These are phyloP conservation scores for Crithidia bombi DNA, from an alignment of 208 protist species.

Conservation along the genomic window DNA sequence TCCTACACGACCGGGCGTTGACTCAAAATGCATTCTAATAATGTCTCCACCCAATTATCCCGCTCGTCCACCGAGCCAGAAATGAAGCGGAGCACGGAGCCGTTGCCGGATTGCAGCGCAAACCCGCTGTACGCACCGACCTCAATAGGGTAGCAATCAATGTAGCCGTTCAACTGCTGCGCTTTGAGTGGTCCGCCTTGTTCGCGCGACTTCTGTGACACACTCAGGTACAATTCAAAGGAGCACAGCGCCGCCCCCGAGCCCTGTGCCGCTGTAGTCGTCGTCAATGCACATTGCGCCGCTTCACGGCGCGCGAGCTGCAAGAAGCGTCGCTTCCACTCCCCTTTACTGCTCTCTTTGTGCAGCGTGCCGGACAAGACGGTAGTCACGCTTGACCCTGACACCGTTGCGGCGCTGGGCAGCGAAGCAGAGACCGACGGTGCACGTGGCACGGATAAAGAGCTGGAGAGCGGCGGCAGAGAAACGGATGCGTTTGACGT, in stretches of 20 bases:
- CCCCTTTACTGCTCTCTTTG: conserved; percentile 22
- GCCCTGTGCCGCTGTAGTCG: not conserved
- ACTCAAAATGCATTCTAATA: conserved; percentile 44
- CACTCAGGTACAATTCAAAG: conserved; percentile 14
- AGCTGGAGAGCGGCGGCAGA: conserved; percentile 7
- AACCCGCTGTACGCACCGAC: conserved; percentile 8
- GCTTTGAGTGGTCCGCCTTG: conserved; percentile 14
- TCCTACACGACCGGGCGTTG: not conserved
- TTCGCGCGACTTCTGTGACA: conserved; percentile 16
- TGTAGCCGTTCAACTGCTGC: conserved; percentile 27
- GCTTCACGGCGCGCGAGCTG: conserved; percentile 14
- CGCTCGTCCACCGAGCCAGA: conserved; percentile 43
- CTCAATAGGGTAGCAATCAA: conserved; percentile 24
- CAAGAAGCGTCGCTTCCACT: conserved; percentile 27
- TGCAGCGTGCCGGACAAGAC: conserved; percentile 14
- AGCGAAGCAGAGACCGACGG: conserved; percentile 1
- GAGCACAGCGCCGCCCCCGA: not conserved
- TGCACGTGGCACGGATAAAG: conserved; percentile 3
- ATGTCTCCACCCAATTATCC: conserved; percentile 62
- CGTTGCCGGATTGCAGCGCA: conserved; percentile 27
- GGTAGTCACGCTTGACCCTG: not conserved
- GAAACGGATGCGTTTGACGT: not conserved
- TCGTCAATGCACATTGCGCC: not conserved
- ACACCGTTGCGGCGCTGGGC: not conserved
- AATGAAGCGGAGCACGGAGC: conserved; percentile 56